Evolutionary conservation across 345 rosid species (phyloP), one percentile per base, ranked within the genome.

Genomic region (Eucalyptus regnans): DNA sequence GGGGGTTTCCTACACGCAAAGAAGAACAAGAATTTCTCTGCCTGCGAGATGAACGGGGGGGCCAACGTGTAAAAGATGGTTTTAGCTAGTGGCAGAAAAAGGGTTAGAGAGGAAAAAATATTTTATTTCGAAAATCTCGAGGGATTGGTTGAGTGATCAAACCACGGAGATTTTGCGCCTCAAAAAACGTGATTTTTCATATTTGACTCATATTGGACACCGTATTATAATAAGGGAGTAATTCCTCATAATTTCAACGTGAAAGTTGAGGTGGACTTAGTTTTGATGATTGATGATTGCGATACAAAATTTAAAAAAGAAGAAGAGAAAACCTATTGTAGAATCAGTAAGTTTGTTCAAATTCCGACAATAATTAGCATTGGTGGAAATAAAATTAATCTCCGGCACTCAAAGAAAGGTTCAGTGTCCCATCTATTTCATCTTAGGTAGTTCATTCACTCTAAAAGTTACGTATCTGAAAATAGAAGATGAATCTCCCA

Each of bases 341-440:
- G 76, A 7, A 64, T 64, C 9, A n/a, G 4, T 14, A 13, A 7
- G 37, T 64, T 64, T n/a, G 18, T n/a, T 64, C 37, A n/a, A 37
- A 71, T 76, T 37, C 27, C 5, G 0, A 41, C 14, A 10, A 6
- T 0, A 33, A 37, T 9, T 37, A 37, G 27, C 14, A 10, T 41
- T 2, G 46, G 20, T 37, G 48, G 48, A 76, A 76, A 76, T 18
- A 5, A 37, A 23, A 71, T 37, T 20, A 17, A 18, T 76, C 83
- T 76, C 12, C 46, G 27, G 46, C 83, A 76, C 44, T 76, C 9
- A 18, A 76, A 41, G 83, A 5, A 41, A 37, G 48, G 83, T 37
- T 41, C 7, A 76, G 27, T 11, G 48, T 37, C 8, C 83, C 76
- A 64, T 64, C 76, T 64, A n/a, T 64, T 64, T 64, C 76, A 64